These are phyloP conservation scores for Aureobasidium zeae DNA, from an alignment of 2,329 filamentous ascomycete genomes.

Conservation along the genomic window DNA sequence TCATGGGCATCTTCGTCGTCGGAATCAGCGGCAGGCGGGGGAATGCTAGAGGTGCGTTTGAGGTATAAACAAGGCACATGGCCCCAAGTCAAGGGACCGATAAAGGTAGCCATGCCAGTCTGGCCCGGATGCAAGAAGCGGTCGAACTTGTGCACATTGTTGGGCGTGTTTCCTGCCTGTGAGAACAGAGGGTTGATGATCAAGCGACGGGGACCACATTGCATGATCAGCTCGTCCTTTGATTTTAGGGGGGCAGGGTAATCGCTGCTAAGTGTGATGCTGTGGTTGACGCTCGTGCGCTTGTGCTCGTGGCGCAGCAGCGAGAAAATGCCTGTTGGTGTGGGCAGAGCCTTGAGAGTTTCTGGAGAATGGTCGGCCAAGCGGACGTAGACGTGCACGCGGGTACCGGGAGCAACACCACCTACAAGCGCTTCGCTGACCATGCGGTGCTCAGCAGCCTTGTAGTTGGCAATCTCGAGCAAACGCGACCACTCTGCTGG, in stretches of 20 bases:
- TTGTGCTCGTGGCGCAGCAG: slow-evolving; percentile 93
- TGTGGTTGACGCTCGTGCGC: slow-evolving; percentile 78
- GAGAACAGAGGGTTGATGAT: slow-evolving; percentile 88
- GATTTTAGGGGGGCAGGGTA: slow-evolving; percentile 69
- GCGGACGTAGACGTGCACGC: slow-evolving; percentile 69
- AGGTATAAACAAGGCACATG: slow-evolving; percentile 85
- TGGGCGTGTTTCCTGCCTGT: slow-evolving; percentile 77
- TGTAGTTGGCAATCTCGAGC: slow-evolving; percentile 82
- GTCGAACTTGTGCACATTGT: slow-evolving; percentile 95
- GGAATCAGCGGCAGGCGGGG: slow-evolving; percentile 37
- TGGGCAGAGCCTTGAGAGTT: slow-evolving; percentile 44
- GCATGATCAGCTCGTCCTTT: slow-evolving; percentile 85
- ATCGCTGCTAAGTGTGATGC: slow-evolving; percentile 75
- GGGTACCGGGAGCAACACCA: slow-evolving; percentile 72
- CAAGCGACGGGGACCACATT: slow-evolving; percentile 81
- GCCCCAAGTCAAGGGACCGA: slow-evolving; percentile 87
- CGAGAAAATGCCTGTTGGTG: slow-evolving; percentile 69
- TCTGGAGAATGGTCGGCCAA: slow-evolving; percentile 36
- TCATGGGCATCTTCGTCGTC: slow-evolving; percentile 34
- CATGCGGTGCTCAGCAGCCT: slow-evolving; percentile 65
- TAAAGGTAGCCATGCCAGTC: slow-evolving; percentile 79
- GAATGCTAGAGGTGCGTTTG: slow-evolving; percentile 46
- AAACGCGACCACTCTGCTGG: slow-evolving; percentile 84
- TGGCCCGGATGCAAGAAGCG: slow-evolving; percentile 85
- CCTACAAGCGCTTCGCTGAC: slow-evolving; percentile 79